These are phyloP conservation scores for Trichoderma parareesei DNA, from an alignment of 495 filamentous ascomycete genomes.

Conservation along the genomic window DNA sequence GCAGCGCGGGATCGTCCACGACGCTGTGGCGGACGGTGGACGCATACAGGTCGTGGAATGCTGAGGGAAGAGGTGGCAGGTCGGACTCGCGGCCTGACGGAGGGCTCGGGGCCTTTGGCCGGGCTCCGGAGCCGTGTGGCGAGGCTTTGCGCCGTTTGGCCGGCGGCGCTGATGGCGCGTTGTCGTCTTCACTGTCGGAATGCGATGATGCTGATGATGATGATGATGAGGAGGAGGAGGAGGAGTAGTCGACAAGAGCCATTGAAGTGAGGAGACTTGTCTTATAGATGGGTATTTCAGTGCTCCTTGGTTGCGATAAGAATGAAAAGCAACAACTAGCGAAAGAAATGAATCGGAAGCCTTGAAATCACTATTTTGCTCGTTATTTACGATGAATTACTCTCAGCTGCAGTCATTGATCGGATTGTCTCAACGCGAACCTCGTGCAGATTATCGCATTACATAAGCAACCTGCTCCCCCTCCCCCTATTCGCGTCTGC, in stretches of 20 bases:
- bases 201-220: conserved; percentile 48
- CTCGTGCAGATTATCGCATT: too few relatives aligned
- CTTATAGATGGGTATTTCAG: too few relatives aligned
- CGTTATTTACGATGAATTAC: too few relatives aligned
- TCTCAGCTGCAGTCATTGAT: too few relatives aligned
- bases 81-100: conserved; percentile 14
- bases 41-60: conserved; percentile 90
- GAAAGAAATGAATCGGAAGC: too few relatives aligned
- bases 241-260: conserved; percentile 69
- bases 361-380: too few relatives aligned
- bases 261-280: conserved; percentile 23
- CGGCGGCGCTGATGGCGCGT: conserved; percentile 12
- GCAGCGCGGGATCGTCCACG: conserved; percentile 72
- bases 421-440: too few relatives aligned
- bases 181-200: conserved; percentile 16
- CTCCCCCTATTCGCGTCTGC: too few relatives aligned
- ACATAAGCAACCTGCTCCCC: too few relatives aligned
- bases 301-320: too few relatives aligned
- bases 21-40: conserved; percentile 64
- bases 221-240: conserved; percentile 40
- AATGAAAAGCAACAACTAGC: too few relatives aligned
- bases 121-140: not conserved
- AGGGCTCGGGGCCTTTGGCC: not conserved
- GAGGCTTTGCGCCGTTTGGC: conserved; percentile 14
- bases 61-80: conserved; percentile 71